phyloP scores from a whole-genome alignment of 2,329 filamentous ascomycete genomes.

The Cladosporium sp. region DNA sequence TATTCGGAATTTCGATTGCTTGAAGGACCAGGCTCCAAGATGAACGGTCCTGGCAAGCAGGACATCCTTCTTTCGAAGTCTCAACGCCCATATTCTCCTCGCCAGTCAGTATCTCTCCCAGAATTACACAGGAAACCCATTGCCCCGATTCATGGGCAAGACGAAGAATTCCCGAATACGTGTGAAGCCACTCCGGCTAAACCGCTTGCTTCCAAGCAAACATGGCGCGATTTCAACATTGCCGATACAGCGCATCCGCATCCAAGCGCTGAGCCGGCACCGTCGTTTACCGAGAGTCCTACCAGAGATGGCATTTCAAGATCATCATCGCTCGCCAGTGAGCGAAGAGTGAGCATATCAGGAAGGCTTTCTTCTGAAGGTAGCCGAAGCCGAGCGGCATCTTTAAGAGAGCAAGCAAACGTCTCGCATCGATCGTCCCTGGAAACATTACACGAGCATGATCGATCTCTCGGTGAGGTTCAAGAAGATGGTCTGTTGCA shows the following conservation, averaged over 20 bases:
- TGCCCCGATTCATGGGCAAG: not conserved
- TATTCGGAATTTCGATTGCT: no score
- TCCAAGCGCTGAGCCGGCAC: not conserved
- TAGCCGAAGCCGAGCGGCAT: not conserved
- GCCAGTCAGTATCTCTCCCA: not conserved
- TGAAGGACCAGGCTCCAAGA: not conserved
- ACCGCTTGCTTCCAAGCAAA: not conserved
- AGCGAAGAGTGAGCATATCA: not conserved
- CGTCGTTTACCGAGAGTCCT: not conserved
- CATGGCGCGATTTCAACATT: not conserved
- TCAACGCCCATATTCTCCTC: not conserved
- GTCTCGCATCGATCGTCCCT: constrained; percentile 5
- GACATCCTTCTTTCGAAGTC: not conserved
- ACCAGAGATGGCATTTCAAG: not conserved
- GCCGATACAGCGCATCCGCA: not conserved
- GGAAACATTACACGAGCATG: constrained; percentile 2
- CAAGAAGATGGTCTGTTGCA: not conserved
- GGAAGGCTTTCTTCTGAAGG: not conserved
- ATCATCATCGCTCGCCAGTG: not conserved
- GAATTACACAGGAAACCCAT: not conserved
- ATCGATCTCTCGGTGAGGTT: not conserved
- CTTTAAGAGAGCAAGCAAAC: not conserved
- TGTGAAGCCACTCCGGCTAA: not conserved
- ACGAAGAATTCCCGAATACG: not conserved
- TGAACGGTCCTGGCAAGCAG: not conserved